These are phyloP conservation scores for Platanthera guangdongensis DNA, from an alignment of 106 monocot species.

Conservation along the genomic window DNA sequence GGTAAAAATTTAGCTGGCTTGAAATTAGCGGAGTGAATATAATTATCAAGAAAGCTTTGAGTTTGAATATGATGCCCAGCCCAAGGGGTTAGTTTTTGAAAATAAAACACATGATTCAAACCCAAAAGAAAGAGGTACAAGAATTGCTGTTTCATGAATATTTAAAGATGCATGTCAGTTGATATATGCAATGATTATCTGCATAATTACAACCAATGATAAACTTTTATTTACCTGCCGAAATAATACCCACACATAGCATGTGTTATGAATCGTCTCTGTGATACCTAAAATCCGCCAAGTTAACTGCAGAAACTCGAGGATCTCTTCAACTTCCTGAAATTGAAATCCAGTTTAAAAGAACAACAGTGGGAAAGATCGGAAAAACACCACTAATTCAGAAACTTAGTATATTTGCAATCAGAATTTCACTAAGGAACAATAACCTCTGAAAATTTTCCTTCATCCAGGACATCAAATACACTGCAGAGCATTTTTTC, in stretches of 20 bases:
- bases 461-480: slow-evolving; percentile 91
- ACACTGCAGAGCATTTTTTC: slow-evolving; percentile 91
- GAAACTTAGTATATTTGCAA: slow-evolving; percentile 7
- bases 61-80: not conserved
- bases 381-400: not conserved
- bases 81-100: not conserved
- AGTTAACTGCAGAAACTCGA: slow-evolving; percentile 78
- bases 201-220: not conserved
- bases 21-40: not conserved
- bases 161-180: not conserved
- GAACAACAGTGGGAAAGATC: not conserved
- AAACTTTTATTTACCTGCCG: slow-evolving; percentile 46
- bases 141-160: not conserved
- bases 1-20: not conserved
- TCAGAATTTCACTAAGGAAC: not conserved
- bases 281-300: slow-evolving; percentile 90
- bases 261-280: slow-evolving; percentile 89
- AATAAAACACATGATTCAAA: not conserved
- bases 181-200: not conserved
- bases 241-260: slow-evolving; percentile 90
- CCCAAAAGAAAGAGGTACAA: not conserved
- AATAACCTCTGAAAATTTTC: slow-evolving; percentile 77
- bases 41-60: not conserved
- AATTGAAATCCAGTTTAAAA: slow-evolving; percentile 10
- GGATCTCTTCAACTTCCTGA: slow-evolving; percentile 95